These are phyloP conservation scores for Tetrapisispora pingtungensis DNA, from an alignment of 805 yeast genomes.

Conservation along the genomic window DNA sequence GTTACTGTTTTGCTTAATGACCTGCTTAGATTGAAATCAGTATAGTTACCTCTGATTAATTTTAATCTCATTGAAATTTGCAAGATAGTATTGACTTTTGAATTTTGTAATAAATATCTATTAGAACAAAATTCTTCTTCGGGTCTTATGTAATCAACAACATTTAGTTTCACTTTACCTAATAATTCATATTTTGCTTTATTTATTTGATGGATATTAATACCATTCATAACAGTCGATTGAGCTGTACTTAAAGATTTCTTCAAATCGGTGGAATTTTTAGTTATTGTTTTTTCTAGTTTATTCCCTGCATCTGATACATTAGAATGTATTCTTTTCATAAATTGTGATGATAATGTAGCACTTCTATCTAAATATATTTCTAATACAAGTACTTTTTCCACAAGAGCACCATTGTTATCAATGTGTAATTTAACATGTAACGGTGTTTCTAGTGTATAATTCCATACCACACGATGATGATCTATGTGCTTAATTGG, in stretches of 20 bases:
- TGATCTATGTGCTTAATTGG: constrained; percentile 35
- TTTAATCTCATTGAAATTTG: constrained; percentile 46
- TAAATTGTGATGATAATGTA: neutral
- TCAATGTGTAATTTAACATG: constrained; percentile 35
- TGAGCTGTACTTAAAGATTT: neutral
- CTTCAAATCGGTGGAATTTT: neutral
- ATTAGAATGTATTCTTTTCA: neutral
- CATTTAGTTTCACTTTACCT: constrained; percentile 60
- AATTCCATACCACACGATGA: constrained; percentile 45
- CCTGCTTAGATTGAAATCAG: constrained; percentile 19
- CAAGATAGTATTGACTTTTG: constrained; percentile 73
- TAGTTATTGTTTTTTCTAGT: neutral
- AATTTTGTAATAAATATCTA: constrained; percentile 60
- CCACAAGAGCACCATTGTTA: constrained; percentile 28
- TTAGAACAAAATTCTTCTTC: constrained; percentile 43
- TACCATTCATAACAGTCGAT: neutral
- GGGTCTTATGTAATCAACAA: constrained; percentile 54
- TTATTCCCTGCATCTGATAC: neutral
- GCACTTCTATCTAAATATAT: constrained; percentile 32
- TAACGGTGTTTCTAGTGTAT: constrained; percentile 28
- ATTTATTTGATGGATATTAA: neutral
- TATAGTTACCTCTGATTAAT: constrained; percentile 30
- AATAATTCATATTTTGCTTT: constrained; percentile 19
- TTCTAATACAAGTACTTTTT: constrained; percentile 33
- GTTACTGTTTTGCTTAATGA: neutral